Conservation (phyloP, 306 rosid species). For the Biancaea sappan region DNA sequence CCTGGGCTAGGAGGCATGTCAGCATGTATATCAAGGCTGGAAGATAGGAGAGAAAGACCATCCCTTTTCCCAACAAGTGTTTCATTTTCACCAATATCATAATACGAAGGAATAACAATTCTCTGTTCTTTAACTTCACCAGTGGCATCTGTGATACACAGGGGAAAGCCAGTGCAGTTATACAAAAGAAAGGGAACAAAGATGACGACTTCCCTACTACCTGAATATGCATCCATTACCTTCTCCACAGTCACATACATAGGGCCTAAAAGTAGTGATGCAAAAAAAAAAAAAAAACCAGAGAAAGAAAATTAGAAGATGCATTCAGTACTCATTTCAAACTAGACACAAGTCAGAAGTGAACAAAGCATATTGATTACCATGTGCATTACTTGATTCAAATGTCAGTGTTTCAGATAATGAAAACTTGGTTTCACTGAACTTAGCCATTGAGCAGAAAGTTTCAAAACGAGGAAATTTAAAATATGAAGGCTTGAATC, state of each 20-base stretch:
- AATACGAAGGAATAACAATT: slow-evolving; percentile 66
- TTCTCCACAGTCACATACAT: slow-evolving; percentile 76
- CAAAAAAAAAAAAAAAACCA: slow-evolving; percentile 14
- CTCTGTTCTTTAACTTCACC: slow-evolving; percentile 50
- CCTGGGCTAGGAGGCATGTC: slow-evolving; percentile 32
- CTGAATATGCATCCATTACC: slow-evolving; percentile 80
- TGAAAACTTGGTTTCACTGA: slow-evolving; percentile 70
- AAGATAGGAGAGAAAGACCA: slow-evolving; percentile 69
- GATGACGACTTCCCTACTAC: slow-evolving; percentile 75
- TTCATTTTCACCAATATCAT: slow-evolving; percentile 52
- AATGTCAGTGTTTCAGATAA: slow-evolving; percentile 67
- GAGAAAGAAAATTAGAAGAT: slow-evolving; percentile 13
- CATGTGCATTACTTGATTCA: slow-evolving; percentile 51
- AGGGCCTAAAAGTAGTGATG: slow-evolving; percentile 55
- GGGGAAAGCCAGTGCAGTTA: slow-evolving; percentile 84
- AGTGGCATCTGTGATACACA: slow-evolving; percentile 58
- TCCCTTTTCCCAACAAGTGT: slow-evolving; percentile 43
- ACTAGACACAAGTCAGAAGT: slow-evolving; percentile 8
- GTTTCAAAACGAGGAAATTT: slow-evolving; percentile 82
- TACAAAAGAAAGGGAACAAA: slow-evolving; percentile 84
- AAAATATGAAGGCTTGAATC: slow-evolving; percentile 61
- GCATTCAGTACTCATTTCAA: slow-evolving; percentile 23
- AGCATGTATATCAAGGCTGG: slow-evolving; percentile 40
- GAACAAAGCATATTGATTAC: slow-evolving; percentile 41
- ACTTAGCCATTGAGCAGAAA: slow-evolving; percentile 73